Evolutionary conservation across 2,329 filamentous ascomycete genomes (phyloP), one percentile per base, ranked within the genome.

Genomic region (Cryphonectria radicalis): DNA sequence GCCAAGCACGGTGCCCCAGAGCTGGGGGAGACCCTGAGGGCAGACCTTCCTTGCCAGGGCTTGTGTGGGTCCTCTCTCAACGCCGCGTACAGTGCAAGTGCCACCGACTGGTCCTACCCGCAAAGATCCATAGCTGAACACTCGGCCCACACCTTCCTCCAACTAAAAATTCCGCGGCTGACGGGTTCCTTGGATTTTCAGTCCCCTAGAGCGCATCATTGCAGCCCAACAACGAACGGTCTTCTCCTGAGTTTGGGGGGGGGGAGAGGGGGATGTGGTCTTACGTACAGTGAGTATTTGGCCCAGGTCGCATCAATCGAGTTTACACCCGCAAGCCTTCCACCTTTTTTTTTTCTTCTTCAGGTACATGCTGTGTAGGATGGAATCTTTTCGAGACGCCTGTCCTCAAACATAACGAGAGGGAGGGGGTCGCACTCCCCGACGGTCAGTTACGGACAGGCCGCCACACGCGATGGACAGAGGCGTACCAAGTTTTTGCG

Each of bases 1-100:
- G 55, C 55, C 55, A 32, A 28, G 55, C 55, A 59, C 28, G 25
- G 55, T 19, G 25, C 19, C 55, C 28, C 14, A 35, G 55, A 32
- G 25, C 55, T 59, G 28, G 55, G 55, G 55, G 55, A 32, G 55
- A 32, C 55, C 55, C 55, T 57, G 53, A 57, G 46, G 53, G 28
- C 25, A 28, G 53, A 28, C 53, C 53, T 57, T 57, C 53, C 53
- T 57, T 57, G n/a, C 25, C n/a, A 57, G 14, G 14, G 53, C 53
- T 14, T 57, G 53, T 32, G 53, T 57, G 53, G 53, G 25, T 28
- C 53, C 53, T 28, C 53, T 40, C 25, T 14, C n/a, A 32, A 28
- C 53, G 53, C 53, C 32, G 53, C 53, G 53, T 57, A 57, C 25
- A 57, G 53, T 32, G 53, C 53, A 57, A 17, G 53, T 28, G 25